Base-by-base conservation (phyloP, 176 grass and related monocot species). In the Zoysia japonica region DNA sequence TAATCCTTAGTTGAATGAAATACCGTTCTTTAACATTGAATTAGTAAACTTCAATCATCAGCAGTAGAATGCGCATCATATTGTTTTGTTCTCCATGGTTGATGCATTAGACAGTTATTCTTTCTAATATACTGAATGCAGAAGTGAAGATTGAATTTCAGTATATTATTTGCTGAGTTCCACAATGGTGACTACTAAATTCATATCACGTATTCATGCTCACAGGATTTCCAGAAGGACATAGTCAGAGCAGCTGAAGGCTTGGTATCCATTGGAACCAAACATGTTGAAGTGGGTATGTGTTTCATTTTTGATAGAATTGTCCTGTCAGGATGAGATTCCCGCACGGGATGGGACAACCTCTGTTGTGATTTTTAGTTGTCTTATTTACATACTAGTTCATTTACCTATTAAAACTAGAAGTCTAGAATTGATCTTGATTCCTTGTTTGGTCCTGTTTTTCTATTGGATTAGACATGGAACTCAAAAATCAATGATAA, bases 221-320 rank as follows among this genome's bases (percentile, higher is more conserved):
- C 67, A 76, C 84, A 99, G 96, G 90, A 99, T 89, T 95, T 99
- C 77, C 92, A 99, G 60, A 99, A 99, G 85, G 94, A 97, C 72
- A 90, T 94, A 75, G 91, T 78, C 71, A 80, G 91, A 78, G 91
- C 91, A 47, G 89, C 72, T 67, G 94, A 97, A 97, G 91, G 77
- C 7, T 88, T 88, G 77, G 79, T 91, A 57, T 78, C 73, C 63
- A 64, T 90, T 81, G 89, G 89, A 56, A 88, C 16, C 84, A 97
- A 69, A 62, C 91, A 97, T 73, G 55, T 90, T 88, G 94, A 97
- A 92, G 82, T 88, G 38, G 94, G 94, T 97, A 90, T 54, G 77
- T 82, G 14, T 5, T 48, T 84, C 38, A 70, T 86, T 43, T 82
- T 61, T 36, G 42, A n/a, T 73, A 42, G 55, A 42, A 74, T 67